Evolutionary conservation across 805 yeast species (phyloP).

Genomic region (Candida boidinii): DNA sequence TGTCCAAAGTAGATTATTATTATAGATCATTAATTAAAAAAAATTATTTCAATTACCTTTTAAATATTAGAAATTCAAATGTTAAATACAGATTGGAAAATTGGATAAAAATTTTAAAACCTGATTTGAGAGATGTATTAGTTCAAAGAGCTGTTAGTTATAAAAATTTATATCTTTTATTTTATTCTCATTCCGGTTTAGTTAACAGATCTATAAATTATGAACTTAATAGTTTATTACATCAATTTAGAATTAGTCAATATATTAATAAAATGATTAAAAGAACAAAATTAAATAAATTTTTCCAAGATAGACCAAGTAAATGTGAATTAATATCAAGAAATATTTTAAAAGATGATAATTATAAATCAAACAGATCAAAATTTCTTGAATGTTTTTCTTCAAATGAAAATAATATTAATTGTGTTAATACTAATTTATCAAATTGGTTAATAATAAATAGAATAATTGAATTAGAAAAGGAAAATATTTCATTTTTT

Average conservation of each 20-base stretch:
- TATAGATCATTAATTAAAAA: background rate
- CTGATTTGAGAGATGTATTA: background rate
- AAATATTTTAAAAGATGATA: slow-evolving; percentile 3
- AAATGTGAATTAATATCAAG: slow-evolving; percentile 1
- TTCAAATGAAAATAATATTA: too few relatives aligned
- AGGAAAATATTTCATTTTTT: too few relatives aligned
- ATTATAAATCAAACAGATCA: background rate
- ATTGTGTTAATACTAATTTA: too few relatives aligned
- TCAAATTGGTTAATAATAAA: too few relatives aligned
- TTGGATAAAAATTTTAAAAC: background rate
- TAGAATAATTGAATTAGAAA: background rate
- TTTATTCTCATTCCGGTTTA: too few relatives aligned
- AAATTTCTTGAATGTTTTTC: too few relatives aligned
- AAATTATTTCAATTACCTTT: slow-evolving; percentile 1
- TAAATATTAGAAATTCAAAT: background rate
- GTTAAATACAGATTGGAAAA: background rate
- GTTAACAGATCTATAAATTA: background rate
- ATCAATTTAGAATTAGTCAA: slow-evolving; percentile 2
- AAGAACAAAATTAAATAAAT: background rate
- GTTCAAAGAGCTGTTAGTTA: background rate
- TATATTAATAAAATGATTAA: slow-evolving; percentile 2
- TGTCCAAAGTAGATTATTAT: background rate
- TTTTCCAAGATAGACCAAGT: slow-evolving; percentile 2
- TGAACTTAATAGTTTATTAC: slow-evolving; percentile 1
- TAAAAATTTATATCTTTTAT: background rate